phyloP scores from a whole-genome alignment of 2,329 filamentous ascomycete genomes.

The Pleomassaria siparia region DNA sequence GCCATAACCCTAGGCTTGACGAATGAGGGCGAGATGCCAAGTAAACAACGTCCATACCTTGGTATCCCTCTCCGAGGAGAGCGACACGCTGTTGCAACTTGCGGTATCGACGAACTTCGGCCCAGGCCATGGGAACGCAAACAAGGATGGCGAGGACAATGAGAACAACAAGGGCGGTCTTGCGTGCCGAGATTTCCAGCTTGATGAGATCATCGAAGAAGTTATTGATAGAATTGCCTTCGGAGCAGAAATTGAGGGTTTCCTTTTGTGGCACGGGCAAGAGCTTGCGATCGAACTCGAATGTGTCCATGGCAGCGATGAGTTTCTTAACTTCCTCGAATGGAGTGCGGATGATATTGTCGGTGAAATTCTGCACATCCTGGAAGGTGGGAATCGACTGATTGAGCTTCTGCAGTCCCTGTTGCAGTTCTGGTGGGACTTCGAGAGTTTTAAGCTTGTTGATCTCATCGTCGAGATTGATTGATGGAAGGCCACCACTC shows the following conservation, averaged over 20 bases:
- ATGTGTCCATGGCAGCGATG: conserved; percentile 70
- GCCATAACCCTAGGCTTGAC: conserved; percentile 68
- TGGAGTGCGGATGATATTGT: conserved; percentile 71
- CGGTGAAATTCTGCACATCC: conserved; percentile 79
- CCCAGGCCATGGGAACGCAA: conserved; percentile 76
- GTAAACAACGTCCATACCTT: conserved; percentile 86
- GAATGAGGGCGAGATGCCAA: conserved; percentile 81
- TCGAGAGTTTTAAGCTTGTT: conserved; percentile 69
- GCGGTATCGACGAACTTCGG: conserved; percentile 77
- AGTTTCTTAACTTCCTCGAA: conserved; percentile 78
- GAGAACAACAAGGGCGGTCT: conserved; percentile 75
- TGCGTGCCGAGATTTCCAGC: conserved; percentile 68
- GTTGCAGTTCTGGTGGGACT: conserved; percentile 68
- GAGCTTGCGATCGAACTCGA: conserved; percentile 73
- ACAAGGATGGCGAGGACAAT: conserved; percentile 69
- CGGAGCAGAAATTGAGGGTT: conserved; percentile 81
- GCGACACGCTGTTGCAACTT: conserved; percentile 69
- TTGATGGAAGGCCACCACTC: conserved; percentile 50
- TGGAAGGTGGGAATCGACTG: conserved; percentile 78
- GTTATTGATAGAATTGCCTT: conserved; percentile 75
- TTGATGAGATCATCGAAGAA: conserved; percentile 78
- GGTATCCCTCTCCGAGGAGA: conserved; percentile 68
- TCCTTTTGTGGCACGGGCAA: conserved; percentile 87
- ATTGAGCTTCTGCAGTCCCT: conserved; percentile 72
- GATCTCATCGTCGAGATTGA: conserved; percentile 69